phyloP scores from a whole-genome alignment of 2,329 filamentous ascomycete species.

The Aspergillus spinulosporus region DNA sequence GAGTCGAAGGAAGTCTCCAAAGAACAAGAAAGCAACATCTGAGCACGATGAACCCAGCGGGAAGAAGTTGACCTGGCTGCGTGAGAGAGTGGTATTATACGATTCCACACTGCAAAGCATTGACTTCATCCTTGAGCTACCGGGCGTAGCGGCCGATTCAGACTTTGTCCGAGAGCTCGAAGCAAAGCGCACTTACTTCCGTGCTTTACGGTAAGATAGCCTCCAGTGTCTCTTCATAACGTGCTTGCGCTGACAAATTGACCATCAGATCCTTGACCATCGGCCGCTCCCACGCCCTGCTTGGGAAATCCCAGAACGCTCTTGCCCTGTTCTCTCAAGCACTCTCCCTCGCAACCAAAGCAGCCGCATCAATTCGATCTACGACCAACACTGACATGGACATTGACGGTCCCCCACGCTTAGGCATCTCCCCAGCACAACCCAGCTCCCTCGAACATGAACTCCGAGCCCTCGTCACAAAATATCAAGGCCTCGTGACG shows the following conservation, averaged over 20 bases:
- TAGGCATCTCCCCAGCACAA: slow-evolving; percentile 65
- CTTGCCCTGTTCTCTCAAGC: slow-evolving; percentile 81
- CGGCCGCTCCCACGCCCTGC: slow-evolving; percentile 77
- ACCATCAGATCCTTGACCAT: slow-evolving; percentile 72
- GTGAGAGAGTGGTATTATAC: slow-evolving; percentile 85
- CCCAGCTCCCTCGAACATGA: slow-evolving; percentile 60
- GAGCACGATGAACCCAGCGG: slow-evolving; percentile 67
- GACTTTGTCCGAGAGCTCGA: slow-evolving; percentile 75
- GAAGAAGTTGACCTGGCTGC: slow-evolving; percentile 74
- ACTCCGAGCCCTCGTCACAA: slow-evolving; percentile 72
- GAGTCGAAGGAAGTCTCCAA: slow-evolving; percentile 50
- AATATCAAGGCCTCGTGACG: slow-evolving; percentile 82
- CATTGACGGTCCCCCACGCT: slow-evolving; percentile 59
- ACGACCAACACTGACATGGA: slow-evolving; percentile 38
- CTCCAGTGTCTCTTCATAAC: background rate
- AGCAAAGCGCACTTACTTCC: slow-evolving; percentile 78
- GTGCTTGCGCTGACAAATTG: slow-evolving; percentile 11
- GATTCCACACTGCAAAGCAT: slow-evolving; percentile 89
- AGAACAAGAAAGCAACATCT: slow-evolving; percentile 53
- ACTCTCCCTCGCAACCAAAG: slow-evolving; percentile 59
- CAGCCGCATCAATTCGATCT: slow-evolving; percentile 51
- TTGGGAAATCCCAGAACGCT: slow-evolving; percentile 71
- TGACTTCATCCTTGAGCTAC: slow-evolving; percentile 83
- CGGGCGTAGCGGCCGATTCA: slow-evolving; percentile 83
- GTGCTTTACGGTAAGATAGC: slow-evolving; percentile 71